phyloP scores from a whole-genome alignment of 768 basidiomycete species.

The Auricularia heimuer region DNA sequence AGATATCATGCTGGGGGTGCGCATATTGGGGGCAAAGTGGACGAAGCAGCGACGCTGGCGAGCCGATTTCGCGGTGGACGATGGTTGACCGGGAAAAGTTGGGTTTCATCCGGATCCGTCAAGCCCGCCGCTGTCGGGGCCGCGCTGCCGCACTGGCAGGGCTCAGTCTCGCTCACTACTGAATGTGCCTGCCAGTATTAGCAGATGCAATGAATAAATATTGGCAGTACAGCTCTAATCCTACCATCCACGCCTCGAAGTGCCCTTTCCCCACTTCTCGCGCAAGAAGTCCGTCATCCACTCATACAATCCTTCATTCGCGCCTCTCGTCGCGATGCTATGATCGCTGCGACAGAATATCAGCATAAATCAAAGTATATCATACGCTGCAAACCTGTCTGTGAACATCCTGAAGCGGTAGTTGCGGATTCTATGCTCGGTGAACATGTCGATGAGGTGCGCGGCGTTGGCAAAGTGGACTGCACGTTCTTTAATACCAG shows the following conservation, averaged over 20 bases:
- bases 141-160: no score
- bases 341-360: conserved; percentile 54
- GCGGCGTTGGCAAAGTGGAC: conserved; percentile 92
- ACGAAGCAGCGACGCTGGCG: no score
- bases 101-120: no score
- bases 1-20: no score
- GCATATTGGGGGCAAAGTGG: no score
- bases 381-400: conserved; percentile 53
- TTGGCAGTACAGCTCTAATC: neutral
- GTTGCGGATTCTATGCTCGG: conserved; percentile 55
- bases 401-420: conserved; percentile 95
- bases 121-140: no score
- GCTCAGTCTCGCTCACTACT: neutral
- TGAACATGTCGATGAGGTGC: conserved; percentile 88
- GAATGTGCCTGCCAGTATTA: neutral
- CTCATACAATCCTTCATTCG: conserved; percentile 76
- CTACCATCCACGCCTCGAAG: conserved; percentile 15
- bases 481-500: neutral
- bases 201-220: neutral
- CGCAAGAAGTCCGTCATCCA: conserved; percentile 75
- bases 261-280: conserved; percentile 91
- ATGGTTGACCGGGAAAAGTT: no score
- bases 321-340: conserved; percentile 59
- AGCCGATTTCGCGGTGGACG: no score
- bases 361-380: neutral